Conservation (phyloP, 495 filamentous ascomycete genomes). For the Talaromyces trachyspermus region DNA sequence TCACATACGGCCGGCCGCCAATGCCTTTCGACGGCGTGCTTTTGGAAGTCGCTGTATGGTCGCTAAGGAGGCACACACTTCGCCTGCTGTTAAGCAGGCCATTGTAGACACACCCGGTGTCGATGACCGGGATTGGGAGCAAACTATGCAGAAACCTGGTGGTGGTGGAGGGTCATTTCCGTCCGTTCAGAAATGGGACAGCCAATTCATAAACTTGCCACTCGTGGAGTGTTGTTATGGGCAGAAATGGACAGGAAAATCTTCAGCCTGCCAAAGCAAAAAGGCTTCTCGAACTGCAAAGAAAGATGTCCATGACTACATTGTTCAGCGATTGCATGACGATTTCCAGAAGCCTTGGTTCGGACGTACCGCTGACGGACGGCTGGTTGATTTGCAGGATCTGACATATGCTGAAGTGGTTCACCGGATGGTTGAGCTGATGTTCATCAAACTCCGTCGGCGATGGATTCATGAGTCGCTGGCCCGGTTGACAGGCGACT, state of each 20-base stretch:
- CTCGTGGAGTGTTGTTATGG: conserved; percentile 29
- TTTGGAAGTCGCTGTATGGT: conserved; percentile 44
- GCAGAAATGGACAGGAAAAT: conserved; percentile 28
- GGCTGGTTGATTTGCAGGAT: conserved; percentile 90
- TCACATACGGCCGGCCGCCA: conserved; percentile 24
- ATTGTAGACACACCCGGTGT: conserved; percentile 25
- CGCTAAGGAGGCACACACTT: conserved; percentile 33
- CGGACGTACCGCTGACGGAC: too few species aligned
- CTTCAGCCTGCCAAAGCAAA: conserved; percentile 21
- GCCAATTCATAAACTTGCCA: conserved; percentile 37
- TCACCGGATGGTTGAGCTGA: conserved; percentile 87
- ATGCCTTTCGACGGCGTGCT: conserved; percentile 47
- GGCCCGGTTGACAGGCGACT: conserved; percentile 76
- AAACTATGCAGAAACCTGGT: conserved; percentile 15
- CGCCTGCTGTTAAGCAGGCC: conserved; percentile 16
- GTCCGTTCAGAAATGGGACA: conserved; percentile 37
- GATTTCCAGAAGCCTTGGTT: conserved; percentile 99
- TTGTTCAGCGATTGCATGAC: conserved; percentile 95
- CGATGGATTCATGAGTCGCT: conserved; percentile 92
- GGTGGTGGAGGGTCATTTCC: conserved; percentile 32
- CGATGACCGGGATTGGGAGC: conserved; percentile 22
- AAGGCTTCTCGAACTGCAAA: conserved; percentile 23
- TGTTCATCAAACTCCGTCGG: conserved; percentile 90
- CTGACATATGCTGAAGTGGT: conserved; percentile 96
- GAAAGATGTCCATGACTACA: conserved; percentile 50